Conservation (phyloP, 2,329 filamentous ascomycete genomes). For the Xenosphaeropsis pyriputrescens region DNA sequence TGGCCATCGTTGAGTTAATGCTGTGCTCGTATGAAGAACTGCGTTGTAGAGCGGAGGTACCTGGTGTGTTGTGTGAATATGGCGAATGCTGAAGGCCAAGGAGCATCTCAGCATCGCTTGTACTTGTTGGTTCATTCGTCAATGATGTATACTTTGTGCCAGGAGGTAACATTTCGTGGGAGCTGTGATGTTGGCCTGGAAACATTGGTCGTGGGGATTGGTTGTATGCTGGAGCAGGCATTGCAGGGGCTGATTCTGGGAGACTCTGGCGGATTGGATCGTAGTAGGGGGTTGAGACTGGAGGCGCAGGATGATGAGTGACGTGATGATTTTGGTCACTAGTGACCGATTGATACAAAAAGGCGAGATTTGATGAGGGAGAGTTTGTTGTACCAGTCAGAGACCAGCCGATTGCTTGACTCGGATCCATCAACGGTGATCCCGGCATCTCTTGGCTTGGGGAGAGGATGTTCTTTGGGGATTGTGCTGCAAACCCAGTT, state of each 20-base stretch:
- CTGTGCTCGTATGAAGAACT: conserved; percentile 3
- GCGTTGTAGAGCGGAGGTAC: not conserved
- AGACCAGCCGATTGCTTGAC: conserved; percentile 63
- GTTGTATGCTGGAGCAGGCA: conserved; percentile 6
- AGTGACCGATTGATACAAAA: conserved; percentile 42
- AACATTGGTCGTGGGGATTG: too few relatives aligned
- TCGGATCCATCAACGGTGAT: conserved; percentile 27
- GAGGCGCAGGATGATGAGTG: conserved; percentile 13
- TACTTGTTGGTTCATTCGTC: conserved; percentile 19
- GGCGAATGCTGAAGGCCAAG: conserved; percentile 31
- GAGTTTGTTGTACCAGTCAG: conserved; percentile 81
- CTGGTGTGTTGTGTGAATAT: conserved; percentile 2
- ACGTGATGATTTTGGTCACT: conserved; percentile 5
- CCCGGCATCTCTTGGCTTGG: conserved; percentile 30
- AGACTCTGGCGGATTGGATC: conserved; percentile 42
- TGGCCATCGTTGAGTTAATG: not conserved
- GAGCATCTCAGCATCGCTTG: conserved; percentile 29
- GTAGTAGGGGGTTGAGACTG: conserved; percentile 42
- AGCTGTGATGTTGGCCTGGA: conserved; percentile 3
- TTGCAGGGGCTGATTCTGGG: conserved; percentile 25
- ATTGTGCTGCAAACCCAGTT: conserved; percentile 5
- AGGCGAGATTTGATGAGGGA: conserved; percentile 66
- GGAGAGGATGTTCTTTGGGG: conserved; percentile 17
- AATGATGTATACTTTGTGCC: conserved; percentile 18
- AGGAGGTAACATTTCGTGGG: conserved; percentile 14